phyloP scores from a whole-genome alignment of 768 basidiomycete genomes.

The Boletus pseudopeckii region DNA sequence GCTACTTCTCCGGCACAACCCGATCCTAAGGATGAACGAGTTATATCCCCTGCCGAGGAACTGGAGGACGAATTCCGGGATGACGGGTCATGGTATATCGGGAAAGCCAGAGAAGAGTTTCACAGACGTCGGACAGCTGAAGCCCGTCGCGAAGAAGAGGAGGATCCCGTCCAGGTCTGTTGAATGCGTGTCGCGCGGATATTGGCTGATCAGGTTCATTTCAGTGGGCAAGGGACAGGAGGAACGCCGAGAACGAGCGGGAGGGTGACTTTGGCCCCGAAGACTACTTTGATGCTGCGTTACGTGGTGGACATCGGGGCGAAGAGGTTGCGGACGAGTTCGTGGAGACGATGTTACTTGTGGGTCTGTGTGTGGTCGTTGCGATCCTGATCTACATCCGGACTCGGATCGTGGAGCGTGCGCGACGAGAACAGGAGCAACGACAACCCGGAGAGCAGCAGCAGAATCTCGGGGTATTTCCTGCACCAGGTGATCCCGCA shows the following conservation, averaged over 20 bases:
- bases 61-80: conserved; percentile 32
- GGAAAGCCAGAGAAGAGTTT: conserved; percentile 79
- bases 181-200: neutral
- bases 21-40: conserved; percentile 5
- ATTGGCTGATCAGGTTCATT: conserved; percentile 8
- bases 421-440: conserved; percentile 59
- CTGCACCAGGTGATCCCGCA: conserved; percentile 60
- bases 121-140: conserved; percentile 50
- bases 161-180: conserved; percentile 69
- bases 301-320: conserved; percentile 56
- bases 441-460: conserved; percentile 34
- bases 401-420: conserved; percentile 70
- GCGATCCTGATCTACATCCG: conserved; percentile 76
- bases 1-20: conserved; percentile 4
- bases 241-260: conserved; percentile 67
- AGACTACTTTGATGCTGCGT: conserved; percentile 72
- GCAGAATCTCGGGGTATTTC: conserved; percentile 49
- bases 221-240: conserved; percentile 76
- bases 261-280: conserved; percentile 78
- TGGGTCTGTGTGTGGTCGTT: conserved; percentile 68
- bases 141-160: conserved; percentile 48
- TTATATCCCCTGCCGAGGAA: conserved; percentile 19
- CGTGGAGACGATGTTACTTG: conserved; percentile 74
- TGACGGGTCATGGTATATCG: conserved; percentile 78
- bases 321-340: conserved; percentile 71